Conservation (phyloP, 495 filamentous ascomycete genomes). For the Penicillium waksmanii region DNA sequence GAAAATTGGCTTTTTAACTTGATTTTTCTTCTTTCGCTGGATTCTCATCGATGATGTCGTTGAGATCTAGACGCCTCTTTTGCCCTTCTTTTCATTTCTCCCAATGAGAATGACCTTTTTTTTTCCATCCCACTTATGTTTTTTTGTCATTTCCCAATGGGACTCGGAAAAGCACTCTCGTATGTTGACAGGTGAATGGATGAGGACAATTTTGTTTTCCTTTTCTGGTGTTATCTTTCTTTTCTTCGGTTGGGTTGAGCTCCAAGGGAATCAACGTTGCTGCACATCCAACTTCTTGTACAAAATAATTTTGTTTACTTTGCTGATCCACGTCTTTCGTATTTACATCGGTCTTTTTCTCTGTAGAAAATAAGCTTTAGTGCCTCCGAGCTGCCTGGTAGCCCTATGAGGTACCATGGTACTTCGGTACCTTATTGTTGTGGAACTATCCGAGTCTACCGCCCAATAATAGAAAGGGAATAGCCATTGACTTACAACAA, state of each 20-base stretch:
- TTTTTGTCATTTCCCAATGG: conserved; percentile 6
- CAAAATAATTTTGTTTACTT: conserved; percentile 1
- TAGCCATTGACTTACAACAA: too few relatives aligned
- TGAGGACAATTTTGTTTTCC: not conserved
- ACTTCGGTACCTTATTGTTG: too few relatives aligned
- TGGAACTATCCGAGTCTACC: too few relatives aligned
- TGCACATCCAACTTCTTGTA: conserved; percentile 2
- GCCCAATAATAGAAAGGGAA: too few relatives aligned
- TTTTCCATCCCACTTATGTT: conserved; percentile 5
- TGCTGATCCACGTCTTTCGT: not conserved
- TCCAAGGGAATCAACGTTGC: not conserved
- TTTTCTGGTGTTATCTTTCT: not conserved
- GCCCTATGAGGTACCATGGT: too few relatives aligned
- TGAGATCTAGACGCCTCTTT: conserved; percentile 10
- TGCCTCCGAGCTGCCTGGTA: too few relatives aligned
- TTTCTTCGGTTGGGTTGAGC: not conserved
- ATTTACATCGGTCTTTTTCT: not conserved
- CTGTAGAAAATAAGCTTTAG: too few relatives aligned
- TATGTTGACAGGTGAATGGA: conserved; percentile 2
- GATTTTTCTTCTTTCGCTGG: conserved; percentile 13
- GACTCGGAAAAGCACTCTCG: conserved; percentile 10
- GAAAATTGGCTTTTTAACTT: conserved; percentile 1
- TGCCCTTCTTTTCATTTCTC: conserved; percentile 11
- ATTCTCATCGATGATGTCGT: not conserved
- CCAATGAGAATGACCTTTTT: conserved; percentile 21